Evolutionary conservation across 2,329 filamentous ascomycete genomes (phyloP).

Genomic region (Orbilia oligospora): DNA sequence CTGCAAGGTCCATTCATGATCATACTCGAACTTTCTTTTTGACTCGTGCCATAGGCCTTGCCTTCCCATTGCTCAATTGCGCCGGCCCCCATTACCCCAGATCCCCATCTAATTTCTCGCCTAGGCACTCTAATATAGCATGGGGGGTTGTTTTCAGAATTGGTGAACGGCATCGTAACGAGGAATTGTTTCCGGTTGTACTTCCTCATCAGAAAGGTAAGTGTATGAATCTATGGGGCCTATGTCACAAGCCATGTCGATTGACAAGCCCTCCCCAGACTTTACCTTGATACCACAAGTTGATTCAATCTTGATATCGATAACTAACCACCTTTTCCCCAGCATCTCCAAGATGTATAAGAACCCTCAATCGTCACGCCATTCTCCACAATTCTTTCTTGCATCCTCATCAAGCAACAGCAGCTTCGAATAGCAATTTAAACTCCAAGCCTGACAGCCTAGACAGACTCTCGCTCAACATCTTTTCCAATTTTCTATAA

Average conservation of each 20-base stretch:
- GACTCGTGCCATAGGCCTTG: slow-evolving; percentile 13
- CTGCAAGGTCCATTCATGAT: slow-evolving; percentile 33
- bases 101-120: slow-evolving; percentile 34
- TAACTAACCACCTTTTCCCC: neutral
- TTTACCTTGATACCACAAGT: slow-evolving; percentile 37
- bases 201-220: slow-evolving; percentile 55
- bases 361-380: slow-evolving; percentile 48
- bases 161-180: slow-evolving; percentile 18
- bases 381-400: slow-evolving; percentile 43
- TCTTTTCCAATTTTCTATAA: slow-evolving; percentile 10
- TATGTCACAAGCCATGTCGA: slow-evolving; percentile 47
- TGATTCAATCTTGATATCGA: slow-evolving; percentile 30
- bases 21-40: slow-evolving; percentile 15
- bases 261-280: slow-evolving; percentile 44
- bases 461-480: slow-evolving; percentile 34
- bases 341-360: slow-evolving; percentile 45
- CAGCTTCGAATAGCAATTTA: slow-evolving; percentile 38
- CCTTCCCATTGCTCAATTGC: slow-evolving; percentile 12
- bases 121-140: slow-evolving; percentile 17
- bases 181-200: slow-evolving; percentile 51
- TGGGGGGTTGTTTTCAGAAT: neutral
- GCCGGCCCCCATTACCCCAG: slow-evolving; percentile 37
- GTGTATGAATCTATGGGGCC: slow-evolving; percentile 25
- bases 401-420: slow-evolving; percentile 35
- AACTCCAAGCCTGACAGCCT: slow-evolving; percentile 30